Base-by-base conservation (phyloP, 257 asterid genomes). In the Capsicum baccatum region DNA sequence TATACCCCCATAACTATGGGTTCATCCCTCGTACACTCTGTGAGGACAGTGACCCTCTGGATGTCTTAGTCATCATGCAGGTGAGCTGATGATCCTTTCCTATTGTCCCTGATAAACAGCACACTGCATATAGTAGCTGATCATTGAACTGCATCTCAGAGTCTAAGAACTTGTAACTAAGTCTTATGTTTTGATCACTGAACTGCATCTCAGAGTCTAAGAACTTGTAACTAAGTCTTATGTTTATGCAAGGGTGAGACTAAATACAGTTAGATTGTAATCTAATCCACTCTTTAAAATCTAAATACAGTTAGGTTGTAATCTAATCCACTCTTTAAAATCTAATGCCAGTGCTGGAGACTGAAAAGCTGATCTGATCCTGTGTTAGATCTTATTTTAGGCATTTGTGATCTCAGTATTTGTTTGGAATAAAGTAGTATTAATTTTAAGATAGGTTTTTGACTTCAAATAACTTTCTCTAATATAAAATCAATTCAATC, bases 1-100 rank as follows among this genome's bases (percentile, higher is more conserved):
- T 97, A 83, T 97, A 97, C 87, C 98, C 99, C 70, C 99, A 97
- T 88, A 97, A 97, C 97, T 97, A 95, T 88, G 99, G 99, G 64
- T 96, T 96, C 87, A 85, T 96, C 88, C 99, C 99, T 84, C 98
- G 98, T 84, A 94, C 99, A 67, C 92, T 96, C 62, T 97, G 98
- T 47, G 98, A 95, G 86, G 99, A 97, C 89, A 90, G 85, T 87
- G 99, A 97, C 87, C 98, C 99, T 71, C 74, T 97, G 64, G 99
- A 97, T 89, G 99, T 97, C 70, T 88, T 97, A 91, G 98, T 97
- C 89, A 94, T 97, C 79, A 97, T 97, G 99, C 98, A 97, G 98
- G 99, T 97, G 86, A 63, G 83, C 62, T 57, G 73, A 71, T 59
- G 6, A 33, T 84, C 63, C 63, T 52, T 76, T 52, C 9, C 4